A percentile compares a stretch with the other conserved stretches of the same genome.
These are phyloP conservation scores for Carex kokanica DNA, from an alignment of 176 grass and related monocot species.

Conservation along the genomic window DNA sequence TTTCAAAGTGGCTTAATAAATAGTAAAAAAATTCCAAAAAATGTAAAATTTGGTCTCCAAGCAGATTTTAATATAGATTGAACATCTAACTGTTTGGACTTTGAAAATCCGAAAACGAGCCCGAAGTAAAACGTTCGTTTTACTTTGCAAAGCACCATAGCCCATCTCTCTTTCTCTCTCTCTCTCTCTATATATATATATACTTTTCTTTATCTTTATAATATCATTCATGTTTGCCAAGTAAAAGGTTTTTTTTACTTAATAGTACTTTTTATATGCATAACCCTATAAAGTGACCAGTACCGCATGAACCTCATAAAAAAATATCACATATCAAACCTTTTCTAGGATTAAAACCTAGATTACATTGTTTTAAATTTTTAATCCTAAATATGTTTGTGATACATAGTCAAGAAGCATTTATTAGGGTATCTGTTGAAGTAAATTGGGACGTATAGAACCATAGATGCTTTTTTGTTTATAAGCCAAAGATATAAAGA, in stretches of 20 bases:
- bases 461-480: background rate
- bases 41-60: no score
- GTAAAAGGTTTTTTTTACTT: background rate
- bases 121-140: no score
- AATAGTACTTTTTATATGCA: background rate
- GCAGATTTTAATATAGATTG: no score
- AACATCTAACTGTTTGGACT: no score
- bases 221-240: background rate
- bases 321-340: conserved; percentile 6
- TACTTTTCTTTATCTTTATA: background rate
- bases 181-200: no score
- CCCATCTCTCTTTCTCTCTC: no score
- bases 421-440: background rate
- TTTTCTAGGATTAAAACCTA: background rate
- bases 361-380: background rate
- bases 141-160: no score
- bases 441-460: background rate
- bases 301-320: background rate
- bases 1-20: no score
- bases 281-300: background rate
- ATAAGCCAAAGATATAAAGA: background rate
- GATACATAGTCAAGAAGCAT: background rate
- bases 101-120: no score
- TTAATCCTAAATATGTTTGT: background rate
- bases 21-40: no score